phyloP scores from a whole-genome alignment of 306 rosid genomes.

The apple (Malus domestica) region ASM211411v1 NC_041799.1:8158001-8158500 shows the following conservation, averaged over 20 bases:
- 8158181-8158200: constrained; percentile 13
- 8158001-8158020: constrained; percentile 16
- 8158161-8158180: constrained; percentile 17
- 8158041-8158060: constrained; percentile 44
- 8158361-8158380: constrained; percentile 34
- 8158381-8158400: constrained; percentile 38
- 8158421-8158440: not conserved
- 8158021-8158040: constrained; percentile 12
- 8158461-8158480: constrained; percentile 7
- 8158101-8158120: constrained; percentile 17
- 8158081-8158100: constrained; percentile 27
- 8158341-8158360: constrained; percentile 62
- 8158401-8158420: constrained; percentile 14
- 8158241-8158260: constrained; percentile 24
- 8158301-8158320: constrained; percentile 40
- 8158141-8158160: constrained; percentile 10
- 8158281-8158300: constrained; percentile 49
- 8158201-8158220: constrained; percentile 32
- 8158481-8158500: constrained; percentile 17
- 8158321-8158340: constrained; percentile 42
- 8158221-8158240: constrained; percentile 39
- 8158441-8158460: constrained; percentile 2
- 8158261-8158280: constrained; percentile 42
- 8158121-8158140: constrained; percentile 22
- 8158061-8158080: constrained; percentile 24